phyloP scores from a whole-genome alignment of 768 basidiomycete species.

The Lenzites betulinus region DNA sequence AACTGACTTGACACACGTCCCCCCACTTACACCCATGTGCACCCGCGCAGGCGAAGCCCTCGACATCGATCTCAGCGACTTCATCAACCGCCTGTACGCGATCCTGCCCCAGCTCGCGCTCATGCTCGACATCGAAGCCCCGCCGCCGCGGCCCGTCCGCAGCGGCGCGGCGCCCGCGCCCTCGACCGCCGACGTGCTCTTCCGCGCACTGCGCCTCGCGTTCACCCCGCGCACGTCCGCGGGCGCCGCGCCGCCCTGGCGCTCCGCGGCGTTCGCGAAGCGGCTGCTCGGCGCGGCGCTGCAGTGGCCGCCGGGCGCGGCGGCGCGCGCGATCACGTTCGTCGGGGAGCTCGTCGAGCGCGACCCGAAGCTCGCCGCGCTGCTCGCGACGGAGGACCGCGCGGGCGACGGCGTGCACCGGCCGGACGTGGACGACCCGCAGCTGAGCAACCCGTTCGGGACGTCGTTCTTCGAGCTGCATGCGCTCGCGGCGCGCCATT shows the following conservation, averaged over 20 bases:
- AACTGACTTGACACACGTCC: constrained; percentile 20
- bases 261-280: constrained; percentile 91
- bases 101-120: constrained; percentile 77
- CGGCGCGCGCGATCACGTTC: constrained; percentile 72
- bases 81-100: constrained; percentile 80
- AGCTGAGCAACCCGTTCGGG: constrained; percentile 78
- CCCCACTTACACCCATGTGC: not conserved
- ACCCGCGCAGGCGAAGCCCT: constrained; percentile 81
- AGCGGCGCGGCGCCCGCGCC: constrained; percentile 32
- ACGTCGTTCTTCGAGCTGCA: constrained; percentile 87
- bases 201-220: constrained; percentile 78
- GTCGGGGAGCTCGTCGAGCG: constrained; percentile 70
- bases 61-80: constrained; percentile 92
- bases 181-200: constrained; percentile 70
- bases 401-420: constrained; percentile 83
- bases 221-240: constrained; percentile 75
- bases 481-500: constrained; percentile 58
- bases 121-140: constrained; percentile 61
- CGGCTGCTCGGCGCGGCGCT: constrained; percentile 82
- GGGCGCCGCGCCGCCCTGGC: constrained; percentile 60
- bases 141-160: constrained; percentile 29
- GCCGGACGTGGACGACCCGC: constrained; percentile 86
- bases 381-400: constrained; percentile 87
- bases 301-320: constrained; percentile 72
- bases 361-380: constrained; percentile 78